Base-by-base conservation (phyloP, 495 filamentous ascomycete genomes). In the Penicillium ochrochloron region DNA sequence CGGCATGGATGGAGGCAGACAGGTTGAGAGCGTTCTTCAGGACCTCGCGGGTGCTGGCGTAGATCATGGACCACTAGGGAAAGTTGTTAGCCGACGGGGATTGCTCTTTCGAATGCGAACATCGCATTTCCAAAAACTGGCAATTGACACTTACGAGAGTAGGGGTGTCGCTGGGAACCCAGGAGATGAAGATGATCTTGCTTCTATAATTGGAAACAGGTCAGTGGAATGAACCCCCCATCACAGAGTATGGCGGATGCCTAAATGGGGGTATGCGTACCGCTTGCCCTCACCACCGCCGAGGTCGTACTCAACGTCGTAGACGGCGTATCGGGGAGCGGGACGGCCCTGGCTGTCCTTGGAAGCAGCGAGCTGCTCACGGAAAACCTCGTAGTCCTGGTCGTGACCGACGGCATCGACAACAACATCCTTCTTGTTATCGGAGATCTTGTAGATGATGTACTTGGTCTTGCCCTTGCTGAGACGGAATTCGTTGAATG, bases 171-270 rank as follows among this genome's bases (percentile, higher is more conserved):
- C 90, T 88, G 53, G 95, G 94, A 61, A 90, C 91, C 94, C 94
- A 99, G 63, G 90, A 85, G 73, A 97, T 91, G 83, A 98, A 97
- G 68, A 91, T 89, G 71, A 99, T 95, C 87, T 99, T 99, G 86
- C 85, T 94, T 79, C 94, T 94, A 70, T 59, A 52, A 17, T 7
- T 41, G 33, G 15, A 33, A 60, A 60, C 35, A 35, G n/a, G 75
- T 72, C 21, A 67, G 69, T 35, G 54, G 31, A 50, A n/a, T 14
- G 25, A 50, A 21, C 14, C 25, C 39, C 17, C 25, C 15, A 31
- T 14, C 15, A 31, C 9, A 15, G 29, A 58, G 3, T 17, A 29
- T n/a, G 56, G 37, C 17, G 23, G 57, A 55, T 57, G 51, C 59
- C 27, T 41, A 23, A 11, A 19, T 8, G 15, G 31, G 27, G 27